phyloP scores from a whole-genome alignment of 116 monocot genomes.

The Phalaenopsis hybrid region DNA sequence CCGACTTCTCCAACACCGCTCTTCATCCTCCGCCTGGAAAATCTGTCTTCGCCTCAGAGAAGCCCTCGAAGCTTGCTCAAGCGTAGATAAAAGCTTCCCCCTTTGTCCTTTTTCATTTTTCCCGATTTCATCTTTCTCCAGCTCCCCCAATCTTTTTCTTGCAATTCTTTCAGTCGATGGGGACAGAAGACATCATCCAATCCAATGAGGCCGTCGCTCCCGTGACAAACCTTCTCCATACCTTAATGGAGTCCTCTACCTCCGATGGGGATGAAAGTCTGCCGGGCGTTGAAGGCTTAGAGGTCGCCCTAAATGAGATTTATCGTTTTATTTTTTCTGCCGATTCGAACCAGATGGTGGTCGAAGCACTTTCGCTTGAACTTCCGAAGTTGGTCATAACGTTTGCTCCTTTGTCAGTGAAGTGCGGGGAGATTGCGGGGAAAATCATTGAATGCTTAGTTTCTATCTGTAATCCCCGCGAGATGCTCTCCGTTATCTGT shows the following conservation, averaged over 20 bases:
- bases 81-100: slow-evolving; percentile 9
- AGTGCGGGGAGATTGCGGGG: slow-evolving; percentile 35
- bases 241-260: slow-evolving; percentile 25
- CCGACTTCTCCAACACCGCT: background rate
- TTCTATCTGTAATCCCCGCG: slow-evolving; percentile 53
- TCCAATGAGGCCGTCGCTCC: slow-evolving; percentile 32
- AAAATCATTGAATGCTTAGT: slow-evolving; percentile 46
- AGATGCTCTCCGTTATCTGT: slow-evolving; percentile 71
- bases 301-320: slow-evolving; percentile 36
- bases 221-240: slow-evolving; percentile 31
- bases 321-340: slow-evolving; percentile 32
- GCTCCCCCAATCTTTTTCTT: background rate
- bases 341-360: slow-evolving; percentile 46
- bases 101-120: background rate
- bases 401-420: slow-evolving; percentile 46
- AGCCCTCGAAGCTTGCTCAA: slow-evolving; percentile 21
- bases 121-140: background rate
- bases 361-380: slow-evolving; percentile 60
- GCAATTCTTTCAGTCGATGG: slow-evolving; percentile 18
- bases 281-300: slow-evolving; percentile 13
- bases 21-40: background rate
- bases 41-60: slow-evolving; percentile 20
- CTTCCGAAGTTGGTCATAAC: slow-evolving; percentile 54
- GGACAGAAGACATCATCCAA: slow-evolving; percentile 20
- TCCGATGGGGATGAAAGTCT: slow-evolving; percentile 12